phyloP scores from a whole-genome alignment of 1,284 basidiomycete genomes.

The Melampsora larici-populina region DNA sequence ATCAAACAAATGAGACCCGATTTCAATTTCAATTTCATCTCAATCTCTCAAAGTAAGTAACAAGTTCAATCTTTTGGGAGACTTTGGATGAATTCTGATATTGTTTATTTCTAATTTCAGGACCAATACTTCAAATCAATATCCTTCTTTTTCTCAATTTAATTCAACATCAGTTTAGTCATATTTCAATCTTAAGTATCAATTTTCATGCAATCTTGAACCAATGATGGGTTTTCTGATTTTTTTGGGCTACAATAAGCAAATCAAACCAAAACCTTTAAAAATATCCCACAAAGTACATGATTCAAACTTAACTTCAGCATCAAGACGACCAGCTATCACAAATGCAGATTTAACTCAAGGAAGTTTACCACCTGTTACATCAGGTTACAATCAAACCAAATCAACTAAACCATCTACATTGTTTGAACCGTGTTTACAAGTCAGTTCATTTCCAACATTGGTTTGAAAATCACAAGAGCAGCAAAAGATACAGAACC shows the following conservation, averaged over 20 bases:
- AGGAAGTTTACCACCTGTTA: conserved; percentile 23
- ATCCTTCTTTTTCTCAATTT: no score
- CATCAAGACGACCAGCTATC: conserved; percentile 18
- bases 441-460: conserved; percentile 25
- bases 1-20: no score
- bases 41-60: no score
- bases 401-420: conserved; percentile 13
- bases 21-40: no score
- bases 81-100: no score
- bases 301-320: conserved; percentile 7
- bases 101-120: no score
- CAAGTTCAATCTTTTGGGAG: no score
- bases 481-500: conserved; percentile 32
- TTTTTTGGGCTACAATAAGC: no score
- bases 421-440: conserved; percentile 22
- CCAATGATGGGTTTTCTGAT: not conserved
- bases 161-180: no score
- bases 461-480: conserved; percentile 21
- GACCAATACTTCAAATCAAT: no score
- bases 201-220: not conserved
- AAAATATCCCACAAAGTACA: not conserved
- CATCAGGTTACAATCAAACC: conserved; percentile 25
- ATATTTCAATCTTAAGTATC: no score
- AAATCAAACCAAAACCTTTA: not conserved
- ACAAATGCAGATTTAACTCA: conserved; percentile 30